Evolutionary conservation across 78 protist species (phyloP).

Genomic region (Capsaspora owczarzaki): DNA sequence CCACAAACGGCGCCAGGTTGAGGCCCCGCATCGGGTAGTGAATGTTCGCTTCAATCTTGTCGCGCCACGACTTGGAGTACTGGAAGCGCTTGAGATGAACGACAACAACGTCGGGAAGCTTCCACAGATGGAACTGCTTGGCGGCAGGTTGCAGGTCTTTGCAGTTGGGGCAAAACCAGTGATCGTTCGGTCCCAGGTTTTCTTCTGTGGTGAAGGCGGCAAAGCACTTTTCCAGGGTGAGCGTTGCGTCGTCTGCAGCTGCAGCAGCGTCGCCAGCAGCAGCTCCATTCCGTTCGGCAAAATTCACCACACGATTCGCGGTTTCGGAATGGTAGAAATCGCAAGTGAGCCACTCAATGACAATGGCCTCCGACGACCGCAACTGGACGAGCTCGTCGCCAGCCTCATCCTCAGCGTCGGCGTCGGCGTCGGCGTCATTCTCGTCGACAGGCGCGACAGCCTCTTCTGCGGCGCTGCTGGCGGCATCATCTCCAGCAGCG

Average conservation of each 20-base stretch:
- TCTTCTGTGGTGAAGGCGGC: constrained; percentile 46
- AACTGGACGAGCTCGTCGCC: too few relatives aligned
- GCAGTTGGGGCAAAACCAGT: constrained; percentile 68
- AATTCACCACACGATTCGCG: too few relatives aligned
- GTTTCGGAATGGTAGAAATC: neutral
- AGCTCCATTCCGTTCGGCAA: too few relatives aligned
- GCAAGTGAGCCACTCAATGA: neutral
- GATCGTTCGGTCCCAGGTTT: constrained; percentile 48
- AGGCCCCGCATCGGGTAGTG: constrained; percentile 68
- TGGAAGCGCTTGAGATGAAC: constrained; percentile 89
- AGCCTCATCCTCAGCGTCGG: too few relatives aligned
- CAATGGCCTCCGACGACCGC: too few relatives aligned
- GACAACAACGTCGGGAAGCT: constrained; percentile 68
- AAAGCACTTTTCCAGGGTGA: constrained; percentile 38
- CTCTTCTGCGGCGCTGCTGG: too few relatives aligned
- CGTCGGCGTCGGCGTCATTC: too few relatives aligned
- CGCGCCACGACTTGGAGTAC: constrained; percentile 29
- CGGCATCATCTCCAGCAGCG: too few relatives aligned
- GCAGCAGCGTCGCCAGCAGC: too few relatives aligned
- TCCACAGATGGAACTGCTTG: constrained; percentile 77
- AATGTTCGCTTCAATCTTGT: constrained; percentile 67
- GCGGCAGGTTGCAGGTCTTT: constrained; percentile 44
- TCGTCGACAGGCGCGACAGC: too few relatives aligned
- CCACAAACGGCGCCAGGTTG: too few relatives aligned
- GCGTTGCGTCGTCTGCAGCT: neutral